Evolutionary conservation across 345 rosid genomes (phyloP).

Genomic region (Clausena lansium): DNA sequence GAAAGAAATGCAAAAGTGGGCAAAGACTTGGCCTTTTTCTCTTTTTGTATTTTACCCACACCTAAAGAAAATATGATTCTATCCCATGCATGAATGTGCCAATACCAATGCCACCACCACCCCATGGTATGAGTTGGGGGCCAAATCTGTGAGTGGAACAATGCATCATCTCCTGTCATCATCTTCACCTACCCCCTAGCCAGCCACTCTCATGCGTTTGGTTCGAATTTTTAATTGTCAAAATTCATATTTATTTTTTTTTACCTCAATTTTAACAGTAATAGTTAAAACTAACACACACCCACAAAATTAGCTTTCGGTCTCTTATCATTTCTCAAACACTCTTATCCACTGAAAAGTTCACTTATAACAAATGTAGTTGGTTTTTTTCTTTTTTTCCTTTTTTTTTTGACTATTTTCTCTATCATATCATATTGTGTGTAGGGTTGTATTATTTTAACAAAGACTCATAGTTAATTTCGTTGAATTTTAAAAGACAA

Average conservation of each 20-base stretch:
- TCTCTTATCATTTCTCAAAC: not conserved
- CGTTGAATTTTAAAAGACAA: too few relatives aligned
- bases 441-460: too few relatives aligned
- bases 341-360: not conserved
- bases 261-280: not conserved
- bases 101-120: not conserved
- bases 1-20: not conserved
- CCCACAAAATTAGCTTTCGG: too few relatives aligned
- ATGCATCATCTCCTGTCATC: constrained; percentile 41
- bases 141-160: not conserved
- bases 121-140: not conserved
- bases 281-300: too few relatives aligned
- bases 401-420: too few relatives aligned
- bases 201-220: constrained; percentile 43
- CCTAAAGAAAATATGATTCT: too few relatives aligned
- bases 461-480: too few relatives aligned
- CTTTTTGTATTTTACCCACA: too few relatives aligned
- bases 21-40: not conserved
- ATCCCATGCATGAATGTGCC: not conserved
- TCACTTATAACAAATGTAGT: not conserved
- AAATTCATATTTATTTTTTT: not conserved
- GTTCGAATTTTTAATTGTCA: not conserved
- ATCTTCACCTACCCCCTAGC: constrained; percentile 69
- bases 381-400: too few relatives aligned
- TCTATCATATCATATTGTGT: too few relatives aligned